Percentiles rank a stretch among this genome's conserved stretches.
Conservation (phyloP, 345 rosid genomes). For the Fremontodendron californicum region DNA sequence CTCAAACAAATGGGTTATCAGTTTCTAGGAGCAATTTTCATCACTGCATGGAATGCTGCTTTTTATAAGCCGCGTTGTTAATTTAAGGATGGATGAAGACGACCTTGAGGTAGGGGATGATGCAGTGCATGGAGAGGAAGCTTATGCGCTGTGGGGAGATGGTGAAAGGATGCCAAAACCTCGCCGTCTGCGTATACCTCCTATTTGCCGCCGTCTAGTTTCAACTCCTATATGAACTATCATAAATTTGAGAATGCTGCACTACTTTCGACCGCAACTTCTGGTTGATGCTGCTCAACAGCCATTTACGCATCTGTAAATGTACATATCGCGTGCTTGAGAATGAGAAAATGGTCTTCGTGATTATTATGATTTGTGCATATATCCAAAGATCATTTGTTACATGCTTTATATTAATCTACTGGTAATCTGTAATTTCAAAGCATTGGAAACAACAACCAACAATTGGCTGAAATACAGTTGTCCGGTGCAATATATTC, state of each 20-base stretch:
- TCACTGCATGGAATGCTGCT: conserved; percentile 15
- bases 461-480: background rate
- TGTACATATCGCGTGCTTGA: background rate
- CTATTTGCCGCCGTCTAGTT: background rate
- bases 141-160: conserved; percentile 20
- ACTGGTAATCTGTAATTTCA: background rate
- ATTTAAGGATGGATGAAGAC: conserved; percentile 50
- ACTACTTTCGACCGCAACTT: background rate
- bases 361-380: background rate
- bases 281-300: background rate
- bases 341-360: background rate
- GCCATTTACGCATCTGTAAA: background rate
- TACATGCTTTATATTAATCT: background rate
- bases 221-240: background rate
- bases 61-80: conserved; percentile 35
- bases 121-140: conserved; percentile 61
- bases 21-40: conserved; percentile 37
- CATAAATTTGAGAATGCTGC: background rate
- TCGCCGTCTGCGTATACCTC: background rate
- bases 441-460: background rate
- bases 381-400: background rate
- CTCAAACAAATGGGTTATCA: conserved; percentile 34
- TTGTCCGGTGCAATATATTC: background rate
- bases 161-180: conserved; percentile 15
- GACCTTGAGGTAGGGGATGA: conserved; percentile 54